Evolutionary conservation across 495 filamentous ascomycete genomes (phyloP).

Genomic region (Penicillium macrosclerotiorum): DNA sequence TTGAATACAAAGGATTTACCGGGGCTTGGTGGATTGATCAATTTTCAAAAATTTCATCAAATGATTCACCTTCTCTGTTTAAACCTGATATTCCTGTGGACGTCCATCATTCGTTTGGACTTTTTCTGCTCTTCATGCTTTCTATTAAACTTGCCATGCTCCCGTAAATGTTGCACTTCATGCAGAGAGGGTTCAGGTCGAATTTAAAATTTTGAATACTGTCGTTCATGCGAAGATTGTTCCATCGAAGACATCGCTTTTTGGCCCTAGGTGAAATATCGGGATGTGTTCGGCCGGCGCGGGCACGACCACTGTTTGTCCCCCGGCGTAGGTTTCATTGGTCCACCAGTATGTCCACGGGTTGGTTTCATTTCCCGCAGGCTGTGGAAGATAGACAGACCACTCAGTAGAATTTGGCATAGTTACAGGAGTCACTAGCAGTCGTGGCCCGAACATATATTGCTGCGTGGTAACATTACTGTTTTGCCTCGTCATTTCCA

Average conservation of each 20-base stretch:
- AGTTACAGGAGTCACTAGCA: slow-evolving; percentile 26
- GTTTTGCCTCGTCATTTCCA: slow-evolving; percentile 16
- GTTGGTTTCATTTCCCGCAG: slow-evolving; percentile 6
- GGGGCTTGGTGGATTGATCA: too few relatives aligned
- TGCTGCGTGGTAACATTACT: slow-evolving; percentile 27
- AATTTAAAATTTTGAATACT: too few relatives aligned
- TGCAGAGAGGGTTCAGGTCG: too few relatives aligned
- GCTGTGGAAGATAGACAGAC: slow-evolving; percentile 28
- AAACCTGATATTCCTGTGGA: too few relatives aligned
- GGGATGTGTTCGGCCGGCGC: slow-evolving; percentile 27
- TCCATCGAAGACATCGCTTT: slow-evolving; percentile 19
- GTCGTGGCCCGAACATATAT: slow-evolving; percentile 32
- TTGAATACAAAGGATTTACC: too few relatives aligned
- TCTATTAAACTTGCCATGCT: too few relatives aligned
- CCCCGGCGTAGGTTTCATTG: slow-evolving; percentile 25
- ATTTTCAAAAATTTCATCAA: too few relatives aligned
- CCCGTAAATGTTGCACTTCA: too few relatives aligned
- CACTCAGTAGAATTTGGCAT: slow-evolving; percentile 24
- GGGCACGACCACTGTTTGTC: slow-evolving; percentile 21
- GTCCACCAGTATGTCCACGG: slow-evolving; percentile 33
- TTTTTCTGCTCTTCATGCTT: too few relatives aligned
- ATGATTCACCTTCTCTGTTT: too few relatives aligned
- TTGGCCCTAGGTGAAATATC: slow-evolving; percentile 21
- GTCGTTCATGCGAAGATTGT: slow-evolving; percentile 19
- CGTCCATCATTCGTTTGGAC: too few relatives aligned